Base-by-base conservation (phyloP, 179 eudicot genomes). In the Corrigiola litoralis region DNA sequence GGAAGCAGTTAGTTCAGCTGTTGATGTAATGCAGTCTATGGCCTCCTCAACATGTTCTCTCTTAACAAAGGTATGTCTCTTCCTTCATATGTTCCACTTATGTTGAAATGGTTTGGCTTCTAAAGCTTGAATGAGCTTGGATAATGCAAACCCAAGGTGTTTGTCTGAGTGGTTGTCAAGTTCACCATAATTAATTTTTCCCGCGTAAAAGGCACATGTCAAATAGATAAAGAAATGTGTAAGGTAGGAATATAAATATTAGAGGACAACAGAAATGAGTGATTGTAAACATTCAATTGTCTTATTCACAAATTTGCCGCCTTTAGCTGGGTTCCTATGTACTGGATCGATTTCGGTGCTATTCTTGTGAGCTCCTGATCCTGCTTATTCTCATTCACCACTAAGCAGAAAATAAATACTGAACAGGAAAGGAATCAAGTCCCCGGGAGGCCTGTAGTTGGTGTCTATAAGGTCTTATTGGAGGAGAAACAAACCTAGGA, bases 21-120 rank as follows among this genome's bases (percentile, higher is more conserved):
- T 86, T 72, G 96, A 91, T 75, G 89, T 91, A 64, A 88, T 95
- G 92, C 96, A 95, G 54, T 79, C 86, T n/a, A 86, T 88, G 88
- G 80, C 79, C 62, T 76, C 92, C 34, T 87, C 97, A n/a, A 74
- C 81, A 17, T 75, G 79, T 75, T 84, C 82, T 61, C 77, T 81
- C 54, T 77, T 76, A 56, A 72, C 77, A 1, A 85, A 78, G 97
- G 99, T 95, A 80, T 29, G 58, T 40, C 46, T 69, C 61, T 25
- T 28, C 41, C 44, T 45, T 46, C 37, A 42, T 68, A 25, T 38
- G 51, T 23, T 36, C 20, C 27, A 17, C 32, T 31, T 18, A 51
- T 54, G 21, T 10, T 61, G 41, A 13, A 49, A 0, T 12, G 14
- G 12, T 31, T 63, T 37, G 18, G 52, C 21, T 45, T 36, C 20